phyloP scores from a whole-genome alignment of 306 rosid genomes.

The Alnus glutinosa region DNA sequence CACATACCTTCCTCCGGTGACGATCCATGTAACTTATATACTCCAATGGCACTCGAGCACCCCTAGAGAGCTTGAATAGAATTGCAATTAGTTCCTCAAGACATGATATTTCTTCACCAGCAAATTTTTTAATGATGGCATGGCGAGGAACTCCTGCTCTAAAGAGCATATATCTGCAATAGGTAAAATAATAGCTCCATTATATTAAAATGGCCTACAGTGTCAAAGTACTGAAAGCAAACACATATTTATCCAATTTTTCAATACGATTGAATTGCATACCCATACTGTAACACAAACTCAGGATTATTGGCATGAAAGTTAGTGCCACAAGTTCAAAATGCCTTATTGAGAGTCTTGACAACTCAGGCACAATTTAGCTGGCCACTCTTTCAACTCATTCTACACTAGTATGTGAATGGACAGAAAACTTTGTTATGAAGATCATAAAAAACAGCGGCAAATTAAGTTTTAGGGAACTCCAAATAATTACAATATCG shows the following conservation, averaged over 20 bases:
- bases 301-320: background rate
- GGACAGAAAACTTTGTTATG: background rate
- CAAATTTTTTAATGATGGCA: conserved; percentile 92
- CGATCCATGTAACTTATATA: conserved; percentile 79
- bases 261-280: background rate
- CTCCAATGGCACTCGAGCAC: conserved; percentile 88
- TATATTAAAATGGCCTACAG: conserved; percentile 13
- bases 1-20: conserved; percentile 83
- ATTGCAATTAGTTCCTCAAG: conserved; percentile 70
- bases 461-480: background rate
- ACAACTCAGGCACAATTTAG: background rate
- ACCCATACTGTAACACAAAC: background rate
- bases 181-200: conserved; percentile 24
- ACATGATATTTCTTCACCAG: conserved; percentile 79
- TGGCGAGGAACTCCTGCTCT: conserved; percentile 96
- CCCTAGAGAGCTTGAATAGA: conserved; percentile 77
- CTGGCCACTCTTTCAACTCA: background rate
- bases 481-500: background rate
- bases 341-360: background rate
- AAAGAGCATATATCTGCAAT: conserved; percentile 83
- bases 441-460: background rate
- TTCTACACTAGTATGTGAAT: background rate
- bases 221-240: conserved; percentile 18
- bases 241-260: background rate
- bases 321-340: background rate